phyloP scores from a whole-genome alignment of 179 eudicot genomes.

The Camellia oleifera region DNA sequence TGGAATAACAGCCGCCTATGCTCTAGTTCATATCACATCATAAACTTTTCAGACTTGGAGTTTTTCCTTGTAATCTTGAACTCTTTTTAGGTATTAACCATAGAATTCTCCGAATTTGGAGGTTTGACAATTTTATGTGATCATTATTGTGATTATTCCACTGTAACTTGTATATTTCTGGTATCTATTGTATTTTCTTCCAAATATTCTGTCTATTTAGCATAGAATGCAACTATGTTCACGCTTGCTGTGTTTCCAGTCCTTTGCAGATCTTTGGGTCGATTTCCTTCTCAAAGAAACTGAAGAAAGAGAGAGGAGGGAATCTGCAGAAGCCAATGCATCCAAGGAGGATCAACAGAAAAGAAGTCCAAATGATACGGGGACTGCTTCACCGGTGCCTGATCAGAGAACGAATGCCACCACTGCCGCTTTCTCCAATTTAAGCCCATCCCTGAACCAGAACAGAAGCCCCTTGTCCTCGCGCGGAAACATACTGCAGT shows the following conservation, averaged over 20 bases:
- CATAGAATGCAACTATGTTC: background rate
- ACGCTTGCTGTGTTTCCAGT: constrained; percentile 36
- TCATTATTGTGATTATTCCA: background rate
- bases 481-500: constrained; percentile 36
- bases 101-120: background rate
- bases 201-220: background rate
- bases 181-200: background rate
- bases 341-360: constrained; percentile 27
- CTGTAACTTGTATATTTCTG: background rate
- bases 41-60: too few relatives aligned
- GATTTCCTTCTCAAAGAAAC: constrained; percentile 93
- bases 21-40: too few relatives aligned
- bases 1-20: too few relatives aligned
- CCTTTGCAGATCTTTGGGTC: constrained; percentile 97
- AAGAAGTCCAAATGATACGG: constrained; percentile 27
- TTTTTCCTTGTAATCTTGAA: background rate
- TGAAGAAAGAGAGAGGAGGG: constrained; percentile 87
- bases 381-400: constrained; percentile 23
- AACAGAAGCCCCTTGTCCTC: constrained; percentile 32
- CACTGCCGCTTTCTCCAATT: constrained; percentile 29
- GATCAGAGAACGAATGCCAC: constrained; percentile 31
- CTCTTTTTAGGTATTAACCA: background rate
- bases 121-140: background rate
- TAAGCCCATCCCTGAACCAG: constrained; percentile 30
- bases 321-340: constrained; percentile 42